A percentile compares a stretch with the other conserved stretches of the same genome.
phyloP scores from a whole-genome alignment of 306 rosid species.

The Rosa rugosa region DNA sequence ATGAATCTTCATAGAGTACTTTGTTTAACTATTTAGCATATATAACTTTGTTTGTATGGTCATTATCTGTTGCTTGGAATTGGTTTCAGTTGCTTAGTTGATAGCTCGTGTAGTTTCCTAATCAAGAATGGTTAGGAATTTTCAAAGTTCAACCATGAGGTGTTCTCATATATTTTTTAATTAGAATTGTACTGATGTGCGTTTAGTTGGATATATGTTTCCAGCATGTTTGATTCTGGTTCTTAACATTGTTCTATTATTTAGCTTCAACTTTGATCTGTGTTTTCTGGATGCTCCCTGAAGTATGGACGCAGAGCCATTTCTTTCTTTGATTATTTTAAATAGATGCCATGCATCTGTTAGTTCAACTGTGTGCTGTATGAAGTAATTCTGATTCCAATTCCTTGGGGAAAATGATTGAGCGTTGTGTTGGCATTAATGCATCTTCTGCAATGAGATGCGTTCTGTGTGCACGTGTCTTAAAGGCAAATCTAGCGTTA shows the following conservation, averaged over 20 bases:
- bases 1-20: neutral
- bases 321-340: neutral
- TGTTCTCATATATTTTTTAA: neutral
- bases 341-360: neutral
- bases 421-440: constrained; percentile 1
- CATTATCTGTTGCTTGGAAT: constrained; percentile 7
- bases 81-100: constrained; percentile 6
- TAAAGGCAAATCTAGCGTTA: neutral
- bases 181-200: neutral
- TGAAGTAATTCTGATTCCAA: neutral
- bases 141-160: neutral
- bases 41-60: neutral
- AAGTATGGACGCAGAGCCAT: neutral
- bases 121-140: constrained; percentile 1
- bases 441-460: constrained; percentile 9
- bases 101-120: neutral
- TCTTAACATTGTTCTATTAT: constrained; percentile 8
- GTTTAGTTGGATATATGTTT: neutral
- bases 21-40: neutral
- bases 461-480: neutral
- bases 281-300: neutral
- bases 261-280: neutral
- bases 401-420: neutral
- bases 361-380: neutral
- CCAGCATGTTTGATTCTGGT: neutral